Conservation (phyloP, 139 green algal species). For the Prasinococcaceae sp. region DNA sequence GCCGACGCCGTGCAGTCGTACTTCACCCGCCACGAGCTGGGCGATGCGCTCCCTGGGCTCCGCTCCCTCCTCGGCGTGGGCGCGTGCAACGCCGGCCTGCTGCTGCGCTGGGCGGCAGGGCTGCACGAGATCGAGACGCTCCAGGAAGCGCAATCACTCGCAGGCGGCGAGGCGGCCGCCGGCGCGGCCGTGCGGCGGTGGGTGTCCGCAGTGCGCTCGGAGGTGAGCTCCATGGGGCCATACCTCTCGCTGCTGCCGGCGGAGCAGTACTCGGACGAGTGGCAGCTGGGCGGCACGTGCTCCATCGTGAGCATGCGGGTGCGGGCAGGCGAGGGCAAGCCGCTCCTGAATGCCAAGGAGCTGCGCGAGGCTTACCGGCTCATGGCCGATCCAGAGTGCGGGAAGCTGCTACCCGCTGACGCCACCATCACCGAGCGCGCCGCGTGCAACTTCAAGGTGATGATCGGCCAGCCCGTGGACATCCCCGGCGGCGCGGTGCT, state of each 20-base stretch:
- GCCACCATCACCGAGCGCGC: not conserved
- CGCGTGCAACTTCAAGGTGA: not conserved
- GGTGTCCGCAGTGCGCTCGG: conserved; percentile 1
- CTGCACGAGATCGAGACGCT: conserved; percentile 11
- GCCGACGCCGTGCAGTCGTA: conserved; percentile 5
- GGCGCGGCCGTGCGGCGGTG: not conserved
- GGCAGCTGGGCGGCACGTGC: conserved; percentile 6
- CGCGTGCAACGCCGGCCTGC: conserved; percentile 6
- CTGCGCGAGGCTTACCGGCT: conserved; percentile 7
- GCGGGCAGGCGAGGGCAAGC: not conserved
- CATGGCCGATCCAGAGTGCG: no score
- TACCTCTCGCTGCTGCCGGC: not conserved
- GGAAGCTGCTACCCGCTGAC: no score
- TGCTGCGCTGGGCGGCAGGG: conserved; percentile 5
- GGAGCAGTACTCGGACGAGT: conserved; percentile 4
- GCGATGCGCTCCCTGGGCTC: not conserved
- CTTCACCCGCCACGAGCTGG: conserved; percentile 9
- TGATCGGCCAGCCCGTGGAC: conserved; percentile 6
- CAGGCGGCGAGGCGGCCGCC: not conserved
- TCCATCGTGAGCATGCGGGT: conserved; percentile 7
- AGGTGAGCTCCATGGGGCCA: not conserved
- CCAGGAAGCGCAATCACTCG: not conserved
- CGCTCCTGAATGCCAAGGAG: not conserved
- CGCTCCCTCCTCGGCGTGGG: not conserved
- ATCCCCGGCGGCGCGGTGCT: conserved; percentile 5